Percentiles rank a stretch among this genome's conserved stretches.
Conservation (phyloP, 73 alveolate genomes). For the Tetrahymena malaccensis region DNA sequence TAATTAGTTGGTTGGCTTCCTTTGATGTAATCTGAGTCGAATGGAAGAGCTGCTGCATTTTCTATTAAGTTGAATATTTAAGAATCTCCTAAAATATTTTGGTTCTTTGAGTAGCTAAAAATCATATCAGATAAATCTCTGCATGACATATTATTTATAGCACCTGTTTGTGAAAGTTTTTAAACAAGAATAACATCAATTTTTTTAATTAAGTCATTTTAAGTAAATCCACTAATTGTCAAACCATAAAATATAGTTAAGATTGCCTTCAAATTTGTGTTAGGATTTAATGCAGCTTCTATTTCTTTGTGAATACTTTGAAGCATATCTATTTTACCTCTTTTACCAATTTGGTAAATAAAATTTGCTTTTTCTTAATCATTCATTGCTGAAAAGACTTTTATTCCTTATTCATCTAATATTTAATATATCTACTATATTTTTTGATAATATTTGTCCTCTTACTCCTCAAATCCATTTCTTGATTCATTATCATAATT, state of each 20-base stretch:
- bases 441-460: neutral
- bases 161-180: neutral
- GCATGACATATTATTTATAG: neutral
- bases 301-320: neutral
- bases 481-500: neutral
- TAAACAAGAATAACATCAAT: neutral
- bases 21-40: neutral
- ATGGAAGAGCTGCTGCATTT: neutral
- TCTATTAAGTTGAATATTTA: neutral
- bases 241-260: neutral
- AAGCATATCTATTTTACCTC: neutral
- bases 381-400: neutral
- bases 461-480: neutral
- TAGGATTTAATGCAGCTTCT: neutral
- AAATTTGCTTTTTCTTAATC: neutral
- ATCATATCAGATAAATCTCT: neutral
- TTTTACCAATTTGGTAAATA: neutral
- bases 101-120: neutral
- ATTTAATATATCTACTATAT: neutral
- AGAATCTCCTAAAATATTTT: neutral
- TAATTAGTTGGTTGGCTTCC: neutral
- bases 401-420: neutral
- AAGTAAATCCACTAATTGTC: neutral
- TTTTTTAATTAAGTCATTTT: neutral
- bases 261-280: neutral